Percentiles rank a stretch among this genome's conserved stretches.
phyloP scores from a whole-genome alignment of 441 rosid species.

The Croton setiger region DNA sequence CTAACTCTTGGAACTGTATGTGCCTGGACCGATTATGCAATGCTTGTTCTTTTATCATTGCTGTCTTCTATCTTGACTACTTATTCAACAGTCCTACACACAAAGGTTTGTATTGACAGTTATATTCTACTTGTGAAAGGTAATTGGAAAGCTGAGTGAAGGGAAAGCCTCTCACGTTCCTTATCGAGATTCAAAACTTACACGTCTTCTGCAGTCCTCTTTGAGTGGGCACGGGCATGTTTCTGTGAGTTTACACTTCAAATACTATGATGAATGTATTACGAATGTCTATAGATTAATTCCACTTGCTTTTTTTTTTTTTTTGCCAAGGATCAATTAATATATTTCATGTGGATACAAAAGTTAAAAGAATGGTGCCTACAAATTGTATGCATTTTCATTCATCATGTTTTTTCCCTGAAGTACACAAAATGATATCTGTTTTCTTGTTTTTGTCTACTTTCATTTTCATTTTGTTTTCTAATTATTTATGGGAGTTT shows the following conservation, averaged over 20 bases:
- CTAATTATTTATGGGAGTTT: background rate
- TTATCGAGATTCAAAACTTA: conserved; percentile 96
- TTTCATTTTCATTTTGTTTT: conserved; percentile 9
- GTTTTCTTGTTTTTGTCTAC: background rate
- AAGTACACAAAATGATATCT: background rate
- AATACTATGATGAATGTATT: background rate
- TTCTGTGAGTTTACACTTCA: conserved; percentile 63
- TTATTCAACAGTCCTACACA: background rate
- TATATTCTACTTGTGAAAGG: conserved; percentile 48
- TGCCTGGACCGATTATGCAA: conserved; percentile 18
- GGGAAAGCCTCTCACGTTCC: conserved; percentile 99
- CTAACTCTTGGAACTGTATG: conserved; percentile 98
- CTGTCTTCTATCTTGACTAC: background rate
- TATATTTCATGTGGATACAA: background rate
- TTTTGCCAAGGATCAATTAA: background rate
- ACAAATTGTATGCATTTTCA: background rate
- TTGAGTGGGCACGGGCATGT: conserved; percentile 98
- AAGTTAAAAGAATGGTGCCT: background rate
- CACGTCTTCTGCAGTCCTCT: conserved; percentile 98
- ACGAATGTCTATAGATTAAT: background rate
- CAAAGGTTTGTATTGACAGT: conserved; percentile 13
- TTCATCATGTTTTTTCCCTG: conserved; percentile 6
- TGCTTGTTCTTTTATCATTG: conserved; percentile 3
- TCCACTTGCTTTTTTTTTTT: background rate
- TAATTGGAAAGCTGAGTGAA: conserved; percentile 96